These are phyloP conservation scores for Penicilliopsis zonata DNA, from an alignment of 495 filamentous ascomycete species.

Conservation along the genomic window DNA sequence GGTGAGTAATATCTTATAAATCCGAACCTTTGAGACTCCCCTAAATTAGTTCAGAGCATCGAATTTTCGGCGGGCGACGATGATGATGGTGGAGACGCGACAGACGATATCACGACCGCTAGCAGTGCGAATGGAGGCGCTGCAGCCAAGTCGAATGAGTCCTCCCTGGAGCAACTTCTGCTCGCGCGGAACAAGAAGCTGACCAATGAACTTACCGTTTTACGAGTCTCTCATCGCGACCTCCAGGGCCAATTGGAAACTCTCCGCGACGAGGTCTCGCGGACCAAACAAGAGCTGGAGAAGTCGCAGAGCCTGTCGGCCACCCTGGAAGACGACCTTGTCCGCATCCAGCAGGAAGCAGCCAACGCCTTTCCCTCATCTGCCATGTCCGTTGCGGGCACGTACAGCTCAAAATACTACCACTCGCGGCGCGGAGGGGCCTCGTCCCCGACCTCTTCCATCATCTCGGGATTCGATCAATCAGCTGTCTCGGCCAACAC, in stretches of 20 bases:
- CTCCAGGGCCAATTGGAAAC: constrained; percentile 68
- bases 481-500: constrained; percentile 30
- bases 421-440: constrained; percentile 57
- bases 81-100: constrained; percentile 50
- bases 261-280: constrained; percentile 73
- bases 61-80: constrained; percentile 90
- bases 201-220: constrained; percentile 79
- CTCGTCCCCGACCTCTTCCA: constrained; percentile 90
- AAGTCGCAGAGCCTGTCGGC: constrained; percentile 72
- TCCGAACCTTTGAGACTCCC: too few relatives aligned
- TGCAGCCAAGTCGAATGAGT: constrained; percentile 49
- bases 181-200: constrained; percentile 93
- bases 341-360: constrained; percentile 73
- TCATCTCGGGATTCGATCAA: constrained; percentile 88
- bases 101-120: constrained; percentile 13
- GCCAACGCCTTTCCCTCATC: constrained; percentile 74
- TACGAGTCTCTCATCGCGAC: constrained; percentile 90
- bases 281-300: constrained; percentile 75
- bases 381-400: constrained; percentile 86
- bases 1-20: constrained; percentile 28
- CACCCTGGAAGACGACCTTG: constrained; percentile 86
- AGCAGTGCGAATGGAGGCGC: constrained; percentile 34
- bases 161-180: constrained; percentile 81
- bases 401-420: constrained; percentile 72
- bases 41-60: constrained; percentile 48